A percentile compares a stretch with the other conserved stretches of the same genome.
Conservation (phyloP, 139 green algal species). For the Closterium sp. region DNA sequence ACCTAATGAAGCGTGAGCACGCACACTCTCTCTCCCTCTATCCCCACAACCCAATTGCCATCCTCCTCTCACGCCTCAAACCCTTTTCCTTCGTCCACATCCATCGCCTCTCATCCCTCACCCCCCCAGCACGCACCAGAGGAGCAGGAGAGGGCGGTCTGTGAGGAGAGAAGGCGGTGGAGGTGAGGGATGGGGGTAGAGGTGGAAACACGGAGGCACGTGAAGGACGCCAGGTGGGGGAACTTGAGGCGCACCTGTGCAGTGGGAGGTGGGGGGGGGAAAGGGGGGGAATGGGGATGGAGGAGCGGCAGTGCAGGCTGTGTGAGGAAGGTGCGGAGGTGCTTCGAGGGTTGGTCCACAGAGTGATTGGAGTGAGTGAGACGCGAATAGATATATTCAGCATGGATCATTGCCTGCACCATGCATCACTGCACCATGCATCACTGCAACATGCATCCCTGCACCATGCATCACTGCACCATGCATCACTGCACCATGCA, state of each 20-base stretch:
- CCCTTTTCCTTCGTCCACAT: too few relatives aligned
- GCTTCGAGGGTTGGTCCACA: too few relatives aligned
- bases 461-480: not conserved
- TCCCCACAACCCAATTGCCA: not conserved
- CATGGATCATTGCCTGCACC: too few relatives aligned
- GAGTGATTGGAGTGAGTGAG: too few relatives aligned
- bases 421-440: not conserved
- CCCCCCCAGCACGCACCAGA: not conserved
- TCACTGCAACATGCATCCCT: too few relatives aligned
- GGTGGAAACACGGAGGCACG: not conserved
- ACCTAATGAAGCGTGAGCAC: too few relatives aligned
- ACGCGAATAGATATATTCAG: too few relatives aligned
- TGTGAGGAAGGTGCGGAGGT: not conserved
- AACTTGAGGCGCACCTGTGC: not conserved
- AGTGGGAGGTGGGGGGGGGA: not conserved
- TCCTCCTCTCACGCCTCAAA: too few relatives aligned
- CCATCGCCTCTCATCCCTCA: not conserved
- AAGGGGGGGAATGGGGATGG: not conserved
- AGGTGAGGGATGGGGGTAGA: not conserved
- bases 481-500: too few relatives aligned
- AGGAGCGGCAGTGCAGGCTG: too few relatives aligned
- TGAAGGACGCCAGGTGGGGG: not conserved
- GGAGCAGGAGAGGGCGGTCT: conserved; percentile 5
- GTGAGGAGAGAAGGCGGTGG: not conserved
- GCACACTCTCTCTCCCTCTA: too few relatives aligned